Evolutionary conservation across 257 asterid species (phyloP).

Genomic region (Solanum piurae): DNA sequence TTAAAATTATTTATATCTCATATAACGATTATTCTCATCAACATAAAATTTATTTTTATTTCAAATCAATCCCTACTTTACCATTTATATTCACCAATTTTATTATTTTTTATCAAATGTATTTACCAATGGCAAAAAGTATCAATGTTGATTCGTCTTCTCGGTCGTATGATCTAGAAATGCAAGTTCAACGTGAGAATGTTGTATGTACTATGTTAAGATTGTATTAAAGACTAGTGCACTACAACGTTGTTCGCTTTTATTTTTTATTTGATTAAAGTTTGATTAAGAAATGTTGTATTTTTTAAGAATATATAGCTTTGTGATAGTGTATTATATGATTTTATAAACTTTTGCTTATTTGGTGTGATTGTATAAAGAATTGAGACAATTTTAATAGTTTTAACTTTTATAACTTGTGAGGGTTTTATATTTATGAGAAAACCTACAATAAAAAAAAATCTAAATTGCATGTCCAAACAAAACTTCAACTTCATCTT

Average conservation of each 20-base stretch:
- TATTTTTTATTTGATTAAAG: too few relatives aligned
- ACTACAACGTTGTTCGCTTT: not conserved
- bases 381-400: not conserved
- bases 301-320: too few relatives aligned
- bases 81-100: not conserved
- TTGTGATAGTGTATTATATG: too few relatives aligned
- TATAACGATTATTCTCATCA: too few relatives aligned
- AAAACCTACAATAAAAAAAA: too few relatives aligned
- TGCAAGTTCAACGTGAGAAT: not conserved
- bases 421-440: not conserved
- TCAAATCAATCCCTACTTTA: too few relatives aligned
- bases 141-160: not conserved
- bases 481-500: not conserved
- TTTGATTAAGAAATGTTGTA: too few relatives aligned
- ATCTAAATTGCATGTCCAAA: too few relatives aligned
- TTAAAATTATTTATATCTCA: too few relatives aligned
- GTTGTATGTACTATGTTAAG: too few relatives aligned
- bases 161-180: not conserved
- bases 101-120: not conserved
- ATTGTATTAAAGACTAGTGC: fast-evolving
- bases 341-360: too few relatives aligned
- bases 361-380: not conserved
- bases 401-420: not conserved
- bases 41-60: too few relatives aligned
- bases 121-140: not conserved